Percentiles rank a stretch among this genome's conserved stretches.
Conservation (phyloP, 2,329 filamentous ascomycete species). For the Beauveria rudraprayagi region DNA sequence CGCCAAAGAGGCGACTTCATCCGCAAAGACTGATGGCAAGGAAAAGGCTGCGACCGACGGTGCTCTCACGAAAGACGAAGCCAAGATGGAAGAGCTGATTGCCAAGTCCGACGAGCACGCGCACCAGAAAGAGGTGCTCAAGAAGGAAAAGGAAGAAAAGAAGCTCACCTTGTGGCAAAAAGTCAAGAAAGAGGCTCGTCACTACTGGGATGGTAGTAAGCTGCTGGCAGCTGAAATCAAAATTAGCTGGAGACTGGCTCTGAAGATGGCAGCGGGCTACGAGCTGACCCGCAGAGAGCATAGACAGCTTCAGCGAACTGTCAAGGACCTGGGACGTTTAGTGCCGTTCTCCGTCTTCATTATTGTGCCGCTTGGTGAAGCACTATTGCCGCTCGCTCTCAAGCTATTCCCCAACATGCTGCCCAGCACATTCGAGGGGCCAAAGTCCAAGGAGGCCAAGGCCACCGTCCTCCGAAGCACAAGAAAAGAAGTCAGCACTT, state of each 20-base stretch:
- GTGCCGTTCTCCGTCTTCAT: constrained; percentile 96
- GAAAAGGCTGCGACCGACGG: constrained; percentile 19
- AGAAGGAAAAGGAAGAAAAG: constrained; percentile 61
- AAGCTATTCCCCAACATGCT: constrained; percentile 96
- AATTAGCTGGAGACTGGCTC: constrained; percentile 82
- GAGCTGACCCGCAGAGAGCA: constrained; percentile 91
- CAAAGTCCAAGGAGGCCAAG: constrained; percentile 85
- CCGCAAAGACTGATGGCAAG: constrained; percentile 25
- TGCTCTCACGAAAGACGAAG: constrained; percentile 29
- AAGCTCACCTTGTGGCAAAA: constrained; percentile 86
- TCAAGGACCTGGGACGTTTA: constrained; percentile 84
- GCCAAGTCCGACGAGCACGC: constrained; percentile 53
- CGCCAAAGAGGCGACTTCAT: constrained; percentile 41
- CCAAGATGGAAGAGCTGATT: constrained; percentile 51
- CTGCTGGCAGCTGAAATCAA: constrained; percentile 83
- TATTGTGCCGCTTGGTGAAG: constrained; percentile 91
- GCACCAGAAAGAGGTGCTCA: constrained; percentile 50
- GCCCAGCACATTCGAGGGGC: constrained; percentile 91
- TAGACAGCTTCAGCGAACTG: constrained; percentile 84
- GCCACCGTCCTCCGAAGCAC: constrained; percentile 72
- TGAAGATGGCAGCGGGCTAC: constrained; percentile 98
- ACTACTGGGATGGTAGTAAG: constrained; percentile 99
- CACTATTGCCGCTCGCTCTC: constrained; percentile 82
- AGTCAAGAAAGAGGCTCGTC: constrained; percentile 85
- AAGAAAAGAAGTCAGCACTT: constrained; percentile 86